A percentile compares a stretch with the other conserved stretches of the same genome.
Conservation (phyloP, 2,329 filamentous ascomycete genomes). For the Xylaria hypoxylon region DNA sequence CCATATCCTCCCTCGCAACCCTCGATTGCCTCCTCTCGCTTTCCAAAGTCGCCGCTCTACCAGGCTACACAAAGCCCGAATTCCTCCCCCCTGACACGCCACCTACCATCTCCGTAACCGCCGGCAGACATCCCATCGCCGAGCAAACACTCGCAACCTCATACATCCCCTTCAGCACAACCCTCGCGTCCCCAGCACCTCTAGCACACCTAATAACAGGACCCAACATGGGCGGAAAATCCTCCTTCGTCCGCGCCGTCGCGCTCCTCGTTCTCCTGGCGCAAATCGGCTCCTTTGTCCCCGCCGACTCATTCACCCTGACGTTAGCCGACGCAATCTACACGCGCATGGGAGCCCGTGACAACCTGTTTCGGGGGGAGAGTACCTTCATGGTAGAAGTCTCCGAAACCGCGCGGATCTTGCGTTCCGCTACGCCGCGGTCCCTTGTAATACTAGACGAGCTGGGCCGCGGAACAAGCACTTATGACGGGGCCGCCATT, state of each 20-base stretch:
- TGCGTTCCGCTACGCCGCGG: conserved; percentile 86
- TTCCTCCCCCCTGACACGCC: conserved; percentile 71
- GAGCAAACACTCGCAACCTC: conserved; percentile 86
- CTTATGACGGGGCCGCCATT: conserved; percentile 96
- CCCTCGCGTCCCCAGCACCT: conserved; percentile 72
- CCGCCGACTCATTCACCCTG: conserved; percentile 77
- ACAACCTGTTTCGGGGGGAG: conserved; percentile 95
- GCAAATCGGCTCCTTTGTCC: conserved; percentile 94
- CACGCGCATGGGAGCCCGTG: conserved; percentile 94
- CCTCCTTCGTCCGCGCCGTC: conserved; percentile 93
- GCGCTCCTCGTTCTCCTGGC: conserved; percentile 94
- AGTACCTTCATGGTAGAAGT: conserved; percentile 99
- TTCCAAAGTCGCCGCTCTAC: conserved; percentile 83
- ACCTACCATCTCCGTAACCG: conserved; percentile 75
- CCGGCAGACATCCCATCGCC: conserved; percentile 93
- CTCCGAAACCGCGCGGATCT: conserved; percentile 88
- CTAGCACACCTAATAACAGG: conserved; percentile 91
- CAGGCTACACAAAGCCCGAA: conserved; percentile 85
- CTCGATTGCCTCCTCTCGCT: conserved; percentile 92
- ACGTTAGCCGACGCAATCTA: conserved; percentile 92
- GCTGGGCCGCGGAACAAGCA: conserved; percentile 90
- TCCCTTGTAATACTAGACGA: conserved; percentile 94
- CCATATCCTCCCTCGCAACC: conserved; percentile 84
- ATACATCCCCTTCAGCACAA: conserved; percentile 92
- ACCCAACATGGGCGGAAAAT: conserved; percentile 99